Conservation (phyloP, 164 flowering plant species). For the Liquidambar formosana region DNA sequence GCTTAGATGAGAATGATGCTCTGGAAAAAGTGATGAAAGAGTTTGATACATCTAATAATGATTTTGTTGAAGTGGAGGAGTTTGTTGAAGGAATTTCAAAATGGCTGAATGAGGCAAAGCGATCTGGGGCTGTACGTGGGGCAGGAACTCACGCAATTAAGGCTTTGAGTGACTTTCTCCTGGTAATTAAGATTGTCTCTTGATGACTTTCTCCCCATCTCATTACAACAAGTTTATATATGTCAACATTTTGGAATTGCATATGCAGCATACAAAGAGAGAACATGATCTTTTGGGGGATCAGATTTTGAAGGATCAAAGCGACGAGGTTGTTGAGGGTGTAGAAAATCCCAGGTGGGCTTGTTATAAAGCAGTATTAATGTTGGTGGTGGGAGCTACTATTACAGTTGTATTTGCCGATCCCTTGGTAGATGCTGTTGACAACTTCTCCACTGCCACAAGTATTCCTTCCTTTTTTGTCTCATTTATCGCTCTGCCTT, state of each 20-base stretch:
- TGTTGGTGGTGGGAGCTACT: constrained; percentile 62
- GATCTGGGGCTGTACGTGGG: constrained; percentile 18
- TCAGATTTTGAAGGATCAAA: constrained; percentile 41
- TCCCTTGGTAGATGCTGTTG: constrained; percentile 84
- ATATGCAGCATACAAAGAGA: constrained; percentile 50
- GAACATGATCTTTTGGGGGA: constrained; percentile 51
- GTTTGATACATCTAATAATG: constrained; percentile 61
- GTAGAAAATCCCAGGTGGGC: constrained; percentile 40
- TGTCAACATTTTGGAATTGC: constrained; percentile 10
- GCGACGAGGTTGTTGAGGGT: constrained; percentile 55
- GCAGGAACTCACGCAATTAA: constrained; percentile 38
- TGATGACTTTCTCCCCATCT: neutral
- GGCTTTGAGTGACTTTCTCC: constrained; percentile 37
- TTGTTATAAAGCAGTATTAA: constrained; percentile 53
- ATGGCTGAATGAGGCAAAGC: constrained; percentile 64
- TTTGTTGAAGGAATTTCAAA: constrained; percentile 56
- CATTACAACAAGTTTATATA: neutral
- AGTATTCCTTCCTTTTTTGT: constrained; percentile 91
- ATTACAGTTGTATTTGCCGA: constrained; percentile 87
- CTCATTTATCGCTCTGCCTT: constrained; percentile 79
- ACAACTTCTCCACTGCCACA: constrained; percentile 76
- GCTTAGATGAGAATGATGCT: constrained; percentile 62
- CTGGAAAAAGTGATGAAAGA: constrained; percentile 56
- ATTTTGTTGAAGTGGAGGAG: constrained; percentile 38
- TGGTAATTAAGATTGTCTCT: constrained; percentile 35